These are phyloP conservation scores for Colletotrichum euphorbiae DNA, from an alignment of 2,329 filamentous ascomycete genomes.

Conservation along the genomic window DNA sequence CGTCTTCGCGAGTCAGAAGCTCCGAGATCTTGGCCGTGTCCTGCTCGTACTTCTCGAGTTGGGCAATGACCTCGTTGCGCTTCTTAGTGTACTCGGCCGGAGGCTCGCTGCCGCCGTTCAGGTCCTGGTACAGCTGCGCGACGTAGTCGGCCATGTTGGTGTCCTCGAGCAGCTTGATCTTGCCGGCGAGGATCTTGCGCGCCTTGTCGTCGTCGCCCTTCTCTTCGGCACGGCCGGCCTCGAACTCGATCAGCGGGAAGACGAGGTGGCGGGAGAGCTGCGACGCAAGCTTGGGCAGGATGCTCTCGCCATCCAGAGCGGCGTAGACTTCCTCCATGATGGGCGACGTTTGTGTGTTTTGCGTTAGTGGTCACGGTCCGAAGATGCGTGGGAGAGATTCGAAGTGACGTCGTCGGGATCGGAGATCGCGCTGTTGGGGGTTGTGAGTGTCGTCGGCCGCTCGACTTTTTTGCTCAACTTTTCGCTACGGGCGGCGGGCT, in stretches of 20 bases:
- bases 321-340: conserved; percentile 41
- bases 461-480: conserved; percentile 25
- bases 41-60: conserved; percentile 85
- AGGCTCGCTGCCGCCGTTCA: conserved; percentile 81
- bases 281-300: conserved; percentile 89
- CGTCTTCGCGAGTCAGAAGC: conserved; percentile 87
- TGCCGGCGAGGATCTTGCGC: conserved; percentile 82
- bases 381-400: background rate
- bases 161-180: conserved; percentile 93
- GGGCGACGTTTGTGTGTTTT: conserved; percentile 21
- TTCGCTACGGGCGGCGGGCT: conserved; percentile 23
- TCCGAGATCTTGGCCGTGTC: conserved; percentile 90
- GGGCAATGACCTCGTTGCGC: conserved; percentile 87
- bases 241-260: conserved; percentile 95
- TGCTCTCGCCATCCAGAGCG: conserved; percentile 53
- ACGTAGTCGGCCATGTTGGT: conserved; percentile 99
- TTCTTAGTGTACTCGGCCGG: conserved; percentile 90
- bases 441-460: conserved; percentile 26
- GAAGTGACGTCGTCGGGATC: conserved; percentile 11
- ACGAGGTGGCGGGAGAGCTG: conserved; percentile 96
- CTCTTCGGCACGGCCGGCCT: conserved; percentile 84
- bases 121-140: conserved; percentile 88
- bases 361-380: background rate
- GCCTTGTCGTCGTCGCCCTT: conserved; percentile 69
- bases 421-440: conserved; percentile 44